phyloP scores from a whole-genome alignment of 2,329 filamentous ascomycete genomes.

The Botryotinia narcissicola region DNA sequence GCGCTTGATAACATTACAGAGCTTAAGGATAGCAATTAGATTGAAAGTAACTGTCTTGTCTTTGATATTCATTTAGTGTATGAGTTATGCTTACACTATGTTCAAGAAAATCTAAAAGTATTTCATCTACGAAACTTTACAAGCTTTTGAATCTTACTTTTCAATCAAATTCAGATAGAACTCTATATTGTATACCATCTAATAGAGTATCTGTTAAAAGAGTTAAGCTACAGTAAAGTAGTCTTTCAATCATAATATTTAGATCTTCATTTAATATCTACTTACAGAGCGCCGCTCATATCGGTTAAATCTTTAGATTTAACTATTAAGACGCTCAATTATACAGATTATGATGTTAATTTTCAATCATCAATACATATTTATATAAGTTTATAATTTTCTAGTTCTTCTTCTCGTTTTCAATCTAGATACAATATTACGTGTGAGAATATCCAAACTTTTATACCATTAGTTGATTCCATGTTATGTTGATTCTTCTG shows the following conservation, averaged over 20 bases:
- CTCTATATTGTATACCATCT: not conserved
- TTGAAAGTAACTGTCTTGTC: rapidly evolving
- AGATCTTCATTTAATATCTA: not conserved
- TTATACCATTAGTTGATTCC: not conserved
- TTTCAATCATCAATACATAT: not conserved
- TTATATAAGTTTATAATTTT: not conserved
- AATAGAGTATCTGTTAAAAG: not conserved
- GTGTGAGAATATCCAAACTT: not conserved
- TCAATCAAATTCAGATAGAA: not conserved
- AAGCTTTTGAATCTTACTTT: not conserved
- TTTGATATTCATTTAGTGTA: not conserved
- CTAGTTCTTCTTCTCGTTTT: not conserved
- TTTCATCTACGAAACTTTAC: not conserved
- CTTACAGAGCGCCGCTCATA: not conserved
- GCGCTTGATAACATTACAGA: not conserved
- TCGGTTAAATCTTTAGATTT: not conserved
- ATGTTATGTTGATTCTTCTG: not conserved
- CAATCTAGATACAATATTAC: not conserved
- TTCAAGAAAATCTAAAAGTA: not conserved
- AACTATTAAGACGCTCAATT: not conserved
- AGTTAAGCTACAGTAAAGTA: not conserved
- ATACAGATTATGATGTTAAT: not conserved
- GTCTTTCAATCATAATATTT: not conserved
- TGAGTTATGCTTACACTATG: not conserved
- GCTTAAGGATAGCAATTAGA: rapidly evolving